A percentile compares a stretch with the other conserved stretches of the same genome.
These are phyloP conservation scores for Diophrys appendiculata DNA, from an alignment of 73 alveolate genomes.

Conservation along the genomic window DNA sequence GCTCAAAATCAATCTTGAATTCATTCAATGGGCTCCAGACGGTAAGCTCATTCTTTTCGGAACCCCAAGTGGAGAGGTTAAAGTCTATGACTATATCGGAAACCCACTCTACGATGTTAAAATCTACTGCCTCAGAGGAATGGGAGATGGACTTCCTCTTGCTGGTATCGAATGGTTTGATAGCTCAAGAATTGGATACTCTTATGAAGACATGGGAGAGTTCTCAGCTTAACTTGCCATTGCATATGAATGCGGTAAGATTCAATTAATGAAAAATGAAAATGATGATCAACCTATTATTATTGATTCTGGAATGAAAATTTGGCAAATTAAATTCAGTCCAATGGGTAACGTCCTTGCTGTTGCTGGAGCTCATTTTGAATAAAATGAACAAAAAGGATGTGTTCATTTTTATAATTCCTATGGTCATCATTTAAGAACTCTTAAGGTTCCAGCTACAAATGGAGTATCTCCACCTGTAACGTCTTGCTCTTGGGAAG, in stretches of 20 bases:
- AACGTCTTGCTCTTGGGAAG: constrained; percentile 92
- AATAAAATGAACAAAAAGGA: constrained; percentile 71
- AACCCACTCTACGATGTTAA: constrained; percentile 69
- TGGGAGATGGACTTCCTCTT: constrained; percentile 58
- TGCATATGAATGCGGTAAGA: constrained; percentile 90
- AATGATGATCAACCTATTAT: constrained; percentile 83
- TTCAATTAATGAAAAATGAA: constrained; percentile 92
- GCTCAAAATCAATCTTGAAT: constrained; percentile 75
- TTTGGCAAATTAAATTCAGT: constrained; percentile 73
- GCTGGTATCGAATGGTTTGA: constrained; percentile 85
- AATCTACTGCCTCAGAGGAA: constrained; percentile 70
- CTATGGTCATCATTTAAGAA: constrained; percentile 90
- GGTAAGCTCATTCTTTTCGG: constrained; percentile 95
- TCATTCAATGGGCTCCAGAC: constrained; percentile 99
- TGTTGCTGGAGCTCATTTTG: constrained; percentile 72
- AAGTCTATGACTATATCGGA: constrained; percentile 83
- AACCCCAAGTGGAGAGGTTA: constrained; percentile 95
- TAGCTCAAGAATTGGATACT: constrained; percentile 61
- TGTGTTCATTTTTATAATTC: constrained; percentile 88
- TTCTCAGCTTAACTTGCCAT: constrained; percentile 69
- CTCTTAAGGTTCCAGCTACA: constrained; percentile 74
- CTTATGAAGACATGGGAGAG: constrained; percentile 56
- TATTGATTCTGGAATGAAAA: constrained; percentile 82
- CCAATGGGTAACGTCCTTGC: constrained; percentile 81
- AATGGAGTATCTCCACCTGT: constrained; percentile 64